Base-by-base conservation (phyloP, 2,329 filamentous ascomycete genomes). In the Cephalotrichum gorgonifer region DNA sequence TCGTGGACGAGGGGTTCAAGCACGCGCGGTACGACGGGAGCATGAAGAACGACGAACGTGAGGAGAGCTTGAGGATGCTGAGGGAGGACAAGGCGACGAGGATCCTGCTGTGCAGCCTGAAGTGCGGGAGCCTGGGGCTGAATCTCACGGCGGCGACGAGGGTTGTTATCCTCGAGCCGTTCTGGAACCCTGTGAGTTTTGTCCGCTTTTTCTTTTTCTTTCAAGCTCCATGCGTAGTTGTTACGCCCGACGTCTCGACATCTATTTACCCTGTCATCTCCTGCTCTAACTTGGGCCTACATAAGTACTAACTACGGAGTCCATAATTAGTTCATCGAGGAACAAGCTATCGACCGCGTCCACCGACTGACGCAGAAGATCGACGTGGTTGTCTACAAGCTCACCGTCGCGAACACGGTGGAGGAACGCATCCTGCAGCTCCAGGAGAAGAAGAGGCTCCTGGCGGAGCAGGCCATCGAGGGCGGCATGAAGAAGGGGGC, bases 261-360 rank as follows among this genome's bases (percentile, higher is more conserved):
- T 38, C 15, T 23, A 3, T 23, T 20, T 31, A 17, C 26, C 22
- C 28, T 25, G 1, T 22, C 11, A 12, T 11, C 48, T 23, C 4
- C 14, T 8, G 6, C n/a, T 17, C 4, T 17, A 22, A 6, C 6
- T 30, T 30, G 6, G 6, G 27, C 6, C 17, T 11, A 39, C 35
- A 30, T 49, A 23, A 44, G 23, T 31, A 26, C 38, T 39, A 17
- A 17, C 50, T 44, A 48, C 43, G 43, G 33, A 42, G 25, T 7
- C 3, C 56, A 58, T 26, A 33, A 50, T n/a, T 56, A 87, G 78
- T 98, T 98, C 61, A 88, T 98, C 30, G 93, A 98, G 71, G 93
- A 98, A 64, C 93, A 98, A 73, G 93, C 93, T 44, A 98, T 98
- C 57, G 93, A 98, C 66, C 88, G 93, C 49, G 93, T 98, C 25